These are phyloP conservation scores for Vaccinium myrtillus DNA, from an alignment of 148 eudicot species.

Conservation along the genomic window DNA sequence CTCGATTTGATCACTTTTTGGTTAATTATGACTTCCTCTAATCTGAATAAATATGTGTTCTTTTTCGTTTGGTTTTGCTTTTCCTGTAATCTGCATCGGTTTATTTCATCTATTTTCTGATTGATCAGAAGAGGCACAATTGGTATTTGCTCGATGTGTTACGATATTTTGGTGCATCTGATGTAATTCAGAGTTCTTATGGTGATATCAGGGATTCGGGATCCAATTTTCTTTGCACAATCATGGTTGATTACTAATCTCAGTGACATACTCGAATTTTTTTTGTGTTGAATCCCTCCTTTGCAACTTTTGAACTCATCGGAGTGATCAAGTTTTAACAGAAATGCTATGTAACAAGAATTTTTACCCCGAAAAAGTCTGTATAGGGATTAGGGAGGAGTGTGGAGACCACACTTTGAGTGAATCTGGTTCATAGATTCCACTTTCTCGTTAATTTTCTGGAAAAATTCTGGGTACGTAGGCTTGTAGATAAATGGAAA, in stretches of 20 bases:
- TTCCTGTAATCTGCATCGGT: neutral
- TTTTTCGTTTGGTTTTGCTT: neutral
- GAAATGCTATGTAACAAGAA: neutral
- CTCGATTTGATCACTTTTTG: neutral
- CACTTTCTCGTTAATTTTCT: neutral
- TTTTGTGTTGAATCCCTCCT: neutral
- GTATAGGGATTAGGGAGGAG: neutral
- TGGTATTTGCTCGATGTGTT: neutral
- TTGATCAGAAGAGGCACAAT: neutral
- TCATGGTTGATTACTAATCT: neutral
- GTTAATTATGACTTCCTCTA: neutral
- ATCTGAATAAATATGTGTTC: neutral
- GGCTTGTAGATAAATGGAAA: neutral
- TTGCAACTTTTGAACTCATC: neutral
- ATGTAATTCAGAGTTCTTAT: neutral
- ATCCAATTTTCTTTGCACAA: neutral
- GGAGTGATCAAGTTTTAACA: neutral
- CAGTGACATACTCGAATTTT: neutral
- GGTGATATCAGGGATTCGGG: neutral
- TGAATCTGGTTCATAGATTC: neutral
- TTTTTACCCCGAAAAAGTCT: neutral
- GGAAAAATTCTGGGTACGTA: neutral
- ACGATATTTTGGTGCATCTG: neutral
- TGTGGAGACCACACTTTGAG: neutral
- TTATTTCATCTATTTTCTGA: neutral